Percentiles rank a stretch among this genome's conserved stretches.
phyloP scores from a whole-genome alignment of 2,329 filamentous ascomycete genomes.

The Hyphodiscus sp. region DNA sequence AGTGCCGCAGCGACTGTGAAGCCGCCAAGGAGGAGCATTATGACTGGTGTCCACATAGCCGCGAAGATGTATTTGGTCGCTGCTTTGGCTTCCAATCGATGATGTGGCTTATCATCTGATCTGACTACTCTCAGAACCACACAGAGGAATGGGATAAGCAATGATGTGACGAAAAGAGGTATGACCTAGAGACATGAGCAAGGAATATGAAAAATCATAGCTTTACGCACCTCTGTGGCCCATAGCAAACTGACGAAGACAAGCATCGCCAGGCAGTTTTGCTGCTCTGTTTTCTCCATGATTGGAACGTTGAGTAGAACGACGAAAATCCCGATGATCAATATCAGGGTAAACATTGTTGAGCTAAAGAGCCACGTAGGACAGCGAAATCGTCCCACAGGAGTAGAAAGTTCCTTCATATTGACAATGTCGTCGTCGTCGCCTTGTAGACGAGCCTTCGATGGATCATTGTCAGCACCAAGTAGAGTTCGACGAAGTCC shows the following conservation, averaged over 20 bases:
- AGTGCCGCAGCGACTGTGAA: conserved; percentile 94
- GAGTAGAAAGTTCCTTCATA: conserved; percentile 68
- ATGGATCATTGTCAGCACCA: conserved; percentile 63
- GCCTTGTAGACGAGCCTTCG: conserved; percentile 70
- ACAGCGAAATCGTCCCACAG: conserved; percentile 67
- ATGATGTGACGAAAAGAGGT: conserved; percentile 90
- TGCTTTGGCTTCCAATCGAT: conserved; percentile 68
- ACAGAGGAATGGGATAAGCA: conserved; percentile 88
- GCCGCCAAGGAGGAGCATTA: conserved; percentile 93
- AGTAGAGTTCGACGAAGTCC: conserved; percentile 73
- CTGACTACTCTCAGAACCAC: conserved; percentile 82
- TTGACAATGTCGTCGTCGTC: conserved; percentile 62
- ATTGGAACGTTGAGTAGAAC: conserved; percentile 70
- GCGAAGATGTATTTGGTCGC: conserved; percentile 83
- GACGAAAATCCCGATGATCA: conserved; percentile 67
- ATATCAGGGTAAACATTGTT: conserved; percentile 70
- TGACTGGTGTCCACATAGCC: conserved; percentile 98
- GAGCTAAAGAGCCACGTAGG: conserved; percentile 80
- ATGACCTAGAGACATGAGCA: conserved; percentile 58
- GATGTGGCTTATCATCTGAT: conserved; percentile 62
- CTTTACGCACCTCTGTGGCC: conserved; percentile 75
- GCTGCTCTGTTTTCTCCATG: conserved; percentile 81
- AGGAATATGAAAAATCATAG: conserved; percentile 7
- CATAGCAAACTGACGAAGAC: conserved; percentile 90
- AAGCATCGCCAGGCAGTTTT: conserved; percentile 91